Evolutionary conservation across 2,329 filamentous ascomycete genomes (phyloP), one percentile per base, ranked within the genome.

Genomic region (Botrytis tulipae): DNA sequence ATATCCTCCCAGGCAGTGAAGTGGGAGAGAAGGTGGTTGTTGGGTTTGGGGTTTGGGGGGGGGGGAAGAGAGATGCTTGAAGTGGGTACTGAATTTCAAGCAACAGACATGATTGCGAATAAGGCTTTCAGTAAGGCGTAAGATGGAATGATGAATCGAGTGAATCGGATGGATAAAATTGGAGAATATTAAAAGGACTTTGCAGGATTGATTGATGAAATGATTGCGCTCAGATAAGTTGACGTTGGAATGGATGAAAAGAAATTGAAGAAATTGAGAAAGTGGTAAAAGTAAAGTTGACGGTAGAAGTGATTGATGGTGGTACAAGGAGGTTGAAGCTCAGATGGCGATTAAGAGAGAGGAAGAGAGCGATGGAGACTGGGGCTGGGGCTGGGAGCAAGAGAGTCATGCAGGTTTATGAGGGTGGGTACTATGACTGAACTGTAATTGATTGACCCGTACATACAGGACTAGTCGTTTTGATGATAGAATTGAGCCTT

Each of bases 261-360:
- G 16, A 35, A 22, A 22, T 2, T 35, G 7, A 35, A 25, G 42
- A 4, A 25, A 35, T 25, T 48, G 62, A 7, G 4, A 18, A 29
- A 29, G 37, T 9, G 2, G 60, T 40, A 42, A 42, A 62, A 25
- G 37, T 42, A 16, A n/a, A 40, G 35, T 40, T n/a, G 51, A 29
- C 16, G 6, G 37, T 65, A 16, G 42, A 40, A 37, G 65, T 40
- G n/a, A 3, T 67, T 40, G n/a, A 3, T 54, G 35, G 46, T 54
- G 35, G 65, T 68, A 68, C 65, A 68, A 68, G 25, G 65, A 68
- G 65, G 65, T 67, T 68, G 65, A 68, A 68, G 65, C 44, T 67
- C 46, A 40, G 44, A 54, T 54, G 65, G 65, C 32, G 65, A 67
- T 51, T 48, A 51, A 67, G 65, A 54, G 51, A n/a, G 51, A 54